Evolutionary conservation across 2,329 filamentous ascomycete genomes (phyloP).

Genomic region (Thyridium curvatum): DNA sequence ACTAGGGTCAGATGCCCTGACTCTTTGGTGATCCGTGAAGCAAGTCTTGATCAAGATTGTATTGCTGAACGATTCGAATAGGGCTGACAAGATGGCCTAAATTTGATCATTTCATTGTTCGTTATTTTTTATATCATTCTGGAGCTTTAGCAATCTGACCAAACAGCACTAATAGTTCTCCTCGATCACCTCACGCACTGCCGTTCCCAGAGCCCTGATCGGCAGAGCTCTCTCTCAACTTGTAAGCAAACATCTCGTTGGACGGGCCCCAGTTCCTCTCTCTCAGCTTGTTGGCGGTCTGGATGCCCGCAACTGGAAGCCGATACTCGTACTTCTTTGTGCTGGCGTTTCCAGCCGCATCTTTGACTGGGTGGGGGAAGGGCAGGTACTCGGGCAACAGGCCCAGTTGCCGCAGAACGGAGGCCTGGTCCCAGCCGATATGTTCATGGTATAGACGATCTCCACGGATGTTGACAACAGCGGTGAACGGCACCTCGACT

Average conservation of each 20-base stretch:
- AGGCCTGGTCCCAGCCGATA: slow-evolving; percentile 64
- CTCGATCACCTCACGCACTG: too few relatives aligned
- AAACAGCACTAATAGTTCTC: too few relatives aligned
- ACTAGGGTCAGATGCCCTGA: too few relatives aligned
- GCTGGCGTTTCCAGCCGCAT: slow-evolving; percentile 22
- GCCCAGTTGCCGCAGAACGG: slow-evolving; percentile 54
- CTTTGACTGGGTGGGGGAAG: slow-evolving; percentile 48
- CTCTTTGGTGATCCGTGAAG: too few relatives aligned
- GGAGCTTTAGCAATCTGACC: too few relatives aligned
- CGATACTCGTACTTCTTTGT: slow-evolving; percentile 43
- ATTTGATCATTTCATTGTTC: too few relatives aligned
- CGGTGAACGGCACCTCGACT: slow-evolving; percentile 56
- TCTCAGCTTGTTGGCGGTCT: slow-evolving; percentile 41
- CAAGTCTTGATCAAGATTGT: too few relatives aligned
- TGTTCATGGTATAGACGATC: slow-evolving; percentile 66
- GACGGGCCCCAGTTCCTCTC: slow-evolving; percentile 44
- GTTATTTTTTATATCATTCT: too few relatives aligned
- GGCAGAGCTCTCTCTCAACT: slow-evolving; percentile 12
- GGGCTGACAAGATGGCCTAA: too few relatives aligned
- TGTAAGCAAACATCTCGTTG: slow-evolving; percentile 47
- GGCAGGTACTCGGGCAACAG: slow-evolving; percentile 59
- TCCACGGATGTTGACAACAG: slow-evolving; percentile 61
- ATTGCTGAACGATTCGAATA: too few relatives aligned
- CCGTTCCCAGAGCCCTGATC: too few relatives aligned
- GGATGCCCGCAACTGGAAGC: slow-evolving; percentile 53